phyloP scores from a whole-genome alignment of 306 rosid species.

The Lagenaria siceraria region DNA sequence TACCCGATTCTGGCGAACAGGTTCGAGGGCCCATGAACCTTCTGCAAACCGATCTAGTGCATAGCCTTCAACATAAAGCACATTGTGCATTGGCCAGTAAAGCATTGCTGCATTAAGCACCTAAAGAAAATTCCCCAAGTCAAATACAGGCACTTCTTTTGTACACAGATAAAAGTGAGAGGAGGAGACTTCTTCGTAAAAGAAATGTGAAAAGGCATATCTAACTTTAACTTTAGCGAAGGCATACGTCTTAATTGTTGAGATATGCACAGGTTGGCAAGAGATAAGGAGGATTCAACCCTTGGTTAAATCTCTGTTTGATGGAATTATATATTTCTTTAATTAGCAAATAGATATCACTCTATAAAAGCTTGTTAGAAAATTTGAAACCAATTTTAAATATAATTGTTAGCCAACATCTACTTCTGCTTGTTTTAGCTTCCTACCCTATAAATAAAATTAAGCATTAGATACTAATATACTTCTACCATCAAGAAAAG shows the following conservation, averaged over 20 bases:
- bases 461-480: not conserved
- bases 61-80: slow-evolving; percentile 78
- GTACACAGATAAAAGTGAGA: not conserved
- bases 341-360: not conserved
- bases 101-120: slow-evolving; percentile 94
- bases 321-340: not conserved
- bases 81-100: slow-evolving; percentile 79
- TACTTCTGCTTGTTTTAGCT: not conserved
- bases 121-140: slow-evolving; percentile 22
- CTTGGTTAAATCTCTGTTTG: not conserved
- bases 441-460: not conserved
- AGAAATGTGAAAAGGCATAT: no score
- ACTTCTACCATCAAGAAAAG: not conserved
- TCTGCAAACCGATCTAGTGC: slow-evolving; percentile 82
- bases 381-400: no score
- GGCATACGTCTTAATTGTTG: not conserved
- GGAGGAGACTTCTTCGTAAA: not conserved
- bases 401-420: no score
- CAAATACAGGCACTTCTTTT: not conserved
- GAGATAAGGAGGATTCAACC: not conserved
- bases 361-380: no score
- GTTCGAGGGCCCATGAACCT: slow-evolving; percentile 79
- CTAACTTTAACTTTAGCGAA: no score
- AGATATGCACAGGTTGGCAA: not conserved
- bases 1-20: slow-evolving; percentile 83